A percentile compares a stretch with the other conserved stretches of the same genome.
phyloP scores from a whole-genome alignment of 2,329 filamentous ascomycete genomes.

The Aspergillus luchuensis region DNA sequence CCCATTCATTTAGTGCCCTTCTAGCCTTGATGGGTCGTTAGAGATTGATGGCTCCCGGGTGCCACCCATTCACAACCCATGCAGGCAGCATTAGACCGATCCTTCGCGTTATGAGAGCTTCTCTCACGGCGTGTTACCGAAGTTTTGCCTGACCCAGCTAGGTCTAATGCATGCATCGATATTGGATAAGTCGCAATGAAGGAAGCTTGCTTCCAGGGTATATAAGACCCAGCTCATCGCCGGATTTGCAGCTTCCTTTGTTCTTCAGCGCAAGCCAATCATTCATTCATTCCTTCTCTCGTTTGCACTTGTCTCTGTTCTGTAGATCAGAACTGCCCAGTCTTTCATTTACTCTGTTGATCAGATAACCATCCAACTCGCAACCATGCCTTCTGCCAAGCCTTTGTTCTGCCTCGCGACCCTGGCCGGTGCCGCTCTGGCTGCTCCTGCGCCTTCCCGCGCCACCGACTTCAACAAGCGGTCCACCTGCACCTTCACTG shows the following conservation, averaged over 20 bases:
- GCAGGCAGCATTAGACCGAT: background rate
- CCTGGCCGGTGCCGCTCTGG: slow-evolving; percentile 3
- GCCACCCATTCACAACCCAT: background rate
- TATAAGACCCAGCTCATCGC: background rate
- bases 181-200: background rate
- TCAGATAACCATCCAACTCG: slow-evolving; percentile 2
- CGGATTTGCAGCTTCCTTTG: background rate
- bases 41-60: slow-evolving; percentile 2
- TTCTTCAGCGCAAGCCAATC: slow-evolving; percentile 3
- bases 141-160: background rate
- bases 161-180: background rate
- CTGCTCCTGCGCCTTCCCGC: slow-evolving; percentile 6
- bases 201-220: background rate
- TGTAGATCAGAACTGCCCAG: slow-evolving; percentile 9
- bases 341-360: slow-evolving; percentile 8
- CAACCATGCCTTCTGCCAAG: slow-evolving; percentile 5
- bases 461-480: slow-evolving; percentile 6
- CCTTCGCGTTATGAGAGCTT: background rate
- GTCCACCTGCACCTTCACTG: slow-evolving; percentile 9
- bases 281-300: slow-evolving; percentile 1
- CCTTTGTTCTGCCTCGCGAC: slow-evolving; percentile 1
- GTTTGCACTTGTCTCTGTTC: background rate
- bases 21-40: background rate
- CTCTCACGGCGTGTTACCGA: background rate
- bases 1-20: background rate